Evolutionary conservation across 371 early-diverging fungal species (phyloP), one percentile per base, ranked within the genome.

Genomic region (Phascolomyces articulosus): DNA sequence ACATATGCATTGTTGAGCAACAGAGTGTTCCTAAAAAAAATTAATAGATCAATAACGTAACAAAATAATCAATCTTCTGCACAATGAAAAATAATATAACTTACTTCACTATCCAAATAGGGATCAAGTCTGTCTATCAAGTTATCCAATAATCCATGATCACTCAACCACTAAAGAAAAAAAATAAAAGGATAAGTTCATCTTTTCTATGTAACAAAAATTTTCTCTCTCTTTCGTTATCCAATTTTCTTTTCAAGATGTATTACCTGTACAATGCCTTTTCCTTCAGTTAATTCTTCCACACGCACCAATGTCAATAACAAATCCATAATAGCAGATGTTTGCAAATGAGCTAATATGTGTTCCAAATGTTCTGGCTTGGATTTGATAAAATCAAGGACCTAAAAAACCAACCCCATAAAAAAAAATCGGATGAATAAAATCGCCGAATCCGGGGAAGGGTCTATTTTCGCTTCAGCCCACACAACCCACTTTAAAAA

Each of bases 241-340:
- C n/a, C n/a, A n/a, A n/a, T n/a, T n/a, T n/a, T n/a, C n/a, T n/a
- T n/a, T n/a, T n/a, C n/a, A n/a, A n/a, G n/a, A n/a, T n/a, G n/a
- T n/a, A n/a, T 44, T 44, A 93, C 93, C 83, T 89, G 85, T 21
- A 93, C 88, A 60, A 89, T 84, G 7, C 94, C 93, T 58, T 80
- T 86, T 20, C 91, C 96, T 62, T 94, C 92, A 11, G 93, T 86
- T 21, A 93, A 73, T 69, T 96, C 98, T 65, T 95, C 96, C 61
- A 95, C 75, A 64, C 93, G 93, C 61, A 96, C 92, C 16, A 98
- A 79, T 59, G 95, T 97, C 51, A 98, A 84, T 47, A 96, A 70
- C 24, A 98, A 75, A 72, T 97, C 98, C 73, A 94, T 93, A 48
- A 97, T 90, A 3, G 95, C 88, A 26, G 94, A 88, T 53, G 88